Conservation (phyloP, 2,329 filamentous ascomycete genomes). For the Aschersonia sp. region DNA sequence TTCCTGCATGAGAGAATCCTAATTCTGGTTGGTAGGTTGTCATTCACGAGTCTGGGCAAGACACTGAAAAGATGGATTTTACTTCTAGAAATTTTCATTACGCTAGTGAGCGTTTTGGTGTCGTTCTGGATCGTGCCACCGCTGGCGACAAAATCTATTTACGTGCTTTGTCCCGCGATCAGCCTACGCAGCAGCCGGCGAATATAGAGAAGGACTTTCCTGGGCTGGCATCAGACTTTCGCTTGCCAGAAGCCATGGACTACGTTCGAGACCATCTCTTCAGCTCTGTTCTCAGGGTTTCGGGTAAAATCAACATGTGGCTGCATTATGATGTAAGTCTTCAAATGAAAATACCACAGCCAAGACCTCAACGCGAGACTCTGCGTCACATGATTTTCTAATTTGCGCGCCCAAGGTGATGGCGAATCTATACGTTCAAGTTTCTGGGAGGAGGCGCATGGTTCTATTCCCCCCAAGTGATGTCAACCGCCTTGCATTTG, state of each 20-base stretch:
- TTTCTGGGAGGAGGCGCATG: conserved; percentile 58
- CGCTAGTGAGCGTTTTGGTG: conserved; percentile 48
- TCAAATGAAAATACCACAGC: neutral
- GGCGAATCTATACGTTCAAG: conserved; percentile 75
- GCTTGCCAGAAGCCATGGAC: conserved; percentile 45
- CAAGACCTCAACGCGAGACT: neutral
- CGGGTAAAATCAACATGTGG: conserved; percentile 75
- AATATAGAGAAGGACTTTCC: conserved; percentile 60
- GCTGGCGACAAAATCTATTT: conserved; percentile 56
- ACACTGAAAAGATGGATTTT: conserved; percentile 59
- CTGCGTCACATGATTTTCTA: too few relatives aligned
- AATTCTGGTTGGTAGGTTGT: conserved; percentile 39
- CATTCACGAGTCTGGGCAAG: conserved; percentile 50
- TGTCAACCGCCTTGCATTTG: conserved; percentile 53
- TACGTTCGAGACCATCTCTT: conserved; percentile 50
- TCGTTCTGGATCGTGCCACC: conserved; percentile 48
- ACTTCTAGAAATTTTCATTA: conserved; percentile 73
- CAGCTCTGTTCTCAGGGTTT: conserved; percentile 68
- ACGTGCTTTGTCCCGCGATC: conserved; percentile 57
- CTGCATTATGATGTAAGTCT: conserved; percentile 64
- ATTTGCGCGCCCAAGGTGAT: conserved; percentile 43
- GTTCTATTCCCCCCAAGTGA: conserved; percentile 69
- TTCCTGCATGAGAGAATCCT: neutral
- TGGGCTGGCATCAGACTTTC: conserved; percentile 52
- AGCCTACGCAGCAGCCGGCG: conserved; percentile 57